phyloP scores from a whole-genome alignment of 2,329 filamentous ascomycete species.

The Aureobasidium sp. region DNA sequence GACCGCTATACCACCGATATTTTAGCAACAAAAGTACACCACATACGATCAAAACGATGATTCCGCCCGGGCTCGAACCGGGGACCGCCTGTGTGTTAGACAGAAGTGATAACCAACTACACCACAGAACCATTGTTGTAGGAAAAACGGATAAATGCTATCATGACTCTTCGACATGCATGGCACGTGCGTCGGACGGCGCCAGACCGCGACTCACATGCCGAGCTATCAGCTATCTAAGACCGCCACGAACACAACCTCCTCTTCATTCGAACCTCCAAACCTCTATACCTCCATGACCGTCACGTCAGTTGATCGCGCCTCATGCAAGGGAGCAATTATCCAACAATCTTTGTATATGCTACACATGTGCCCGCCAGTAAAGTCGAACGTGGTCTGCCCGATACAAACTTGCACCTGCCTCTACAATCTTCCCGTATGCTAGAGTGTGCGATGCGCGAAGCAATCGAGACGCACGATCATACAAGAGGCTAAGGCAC shows the following conservation, averaged over 20 bases:
- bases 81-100: slow-evolving; percentile 8
- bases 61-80: background rate
- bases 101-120: slow-evolving; percentile 11
- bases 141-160: too few species aligned
- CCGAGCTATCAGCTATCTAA: background rate
- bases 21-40: background rate
- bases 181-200: too few species aligned
- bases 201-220: background rate
- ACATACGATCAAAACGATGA: background rate
- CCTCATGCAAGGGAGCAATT: background rate
- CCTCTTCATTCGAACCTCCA: background rate
- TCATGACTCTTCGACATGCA: too few species aligned
- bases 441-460: too few species aligned
- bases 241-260: background rate
- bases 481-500: too few species aligned
- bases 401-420: background rate
- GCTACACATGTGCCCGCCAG: background rate
- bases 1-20: background rate
- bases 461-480: too few species aligned
- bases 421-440: background rate
- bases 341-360: background rate
- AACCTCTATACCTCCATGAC: background rate
- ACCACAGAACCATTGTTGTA: background rate
- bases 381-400: background rate
- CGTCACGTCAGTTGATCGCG: background rate